A percentile compares a stretch with the other conserved stretches of the same genome.
Evolutionary conservation across 495 filamentous ascomycete species (phyloP).

Genomic region (Antarctomyces pellizariae): DNA sequence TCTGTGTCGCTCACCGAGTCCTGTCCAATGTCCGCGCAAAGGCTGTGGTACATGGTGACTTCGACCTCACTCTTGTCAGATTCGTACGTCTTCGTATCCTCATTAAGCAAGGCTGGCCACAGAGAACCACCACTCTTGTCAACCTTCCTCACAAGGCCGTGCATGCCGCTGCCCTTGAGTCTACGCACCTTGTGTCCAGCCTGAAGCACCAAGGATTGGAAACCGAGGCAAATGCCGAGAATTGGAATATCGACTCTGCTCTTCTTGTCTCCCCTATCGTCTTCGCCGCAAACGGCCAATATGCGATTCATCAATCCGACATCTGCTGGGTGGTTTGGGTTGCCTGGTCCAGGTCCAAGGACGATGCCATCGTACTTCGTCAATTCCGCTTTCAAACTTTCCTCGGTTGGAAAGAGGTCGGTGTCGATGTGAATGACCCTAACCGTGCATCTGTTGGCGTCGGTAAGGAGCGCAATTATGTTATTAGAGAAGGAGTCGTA

Average conservation of each 20-base stretch:
- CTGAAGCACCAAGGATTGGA: conserved; percentile 55
- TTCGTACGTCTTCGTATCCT: conserved; percentile 12
- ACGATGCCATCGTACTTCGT: conserved; percentile 49
- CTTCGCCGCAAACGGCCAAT: conserved; percentile 37
- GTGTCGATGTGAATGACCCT: conserved; percentile 50
- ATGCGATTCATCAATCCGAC: conserved; percentile 59
- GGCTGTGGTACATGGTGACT: conserved; percentile 75
- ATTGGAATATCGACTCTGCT: conserved; percentile 53
- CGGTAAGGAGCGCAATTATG: conserved; percentile 55
- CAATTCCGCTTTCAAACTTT: conserved; percentile 21
- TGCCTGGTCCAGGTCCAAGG: conserved; percentile 59
- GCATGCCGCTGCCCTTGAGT: conserved; percentile 42
- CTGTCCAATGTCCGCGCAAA: conserved; percentile 39
- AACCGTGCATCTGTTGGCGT: conserved; percentile 37
- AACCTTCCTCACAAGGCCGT: conserved; percentile 55
- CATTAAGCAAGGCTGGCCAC: conserved; percentile 17
- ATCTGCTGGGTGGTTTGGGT: conserved; percentile 32
- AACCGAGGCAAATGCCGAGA: conserved; percentile 79
- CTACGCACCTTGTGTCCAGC: conserved; percentile 40
- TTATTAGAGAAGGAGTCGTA: conserved; percentile 95
- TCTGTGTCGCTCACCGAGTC: conserved; percentile 11
- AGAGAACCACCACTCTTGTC: conserved; percentile 25
- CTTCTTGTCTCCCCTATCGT: too few species aligned
- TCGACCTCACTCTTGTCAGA: conserved; percentile 27
- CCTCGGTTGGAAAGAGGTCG: conserved; percentile 6